A percentile compares a stretch with the other conserved stretches of the same genome.
Evolutionary conservation across 2,329 filamentous ascomycete genomes (phyloP).

Genomic region (Massarina eburnea): DNA sequence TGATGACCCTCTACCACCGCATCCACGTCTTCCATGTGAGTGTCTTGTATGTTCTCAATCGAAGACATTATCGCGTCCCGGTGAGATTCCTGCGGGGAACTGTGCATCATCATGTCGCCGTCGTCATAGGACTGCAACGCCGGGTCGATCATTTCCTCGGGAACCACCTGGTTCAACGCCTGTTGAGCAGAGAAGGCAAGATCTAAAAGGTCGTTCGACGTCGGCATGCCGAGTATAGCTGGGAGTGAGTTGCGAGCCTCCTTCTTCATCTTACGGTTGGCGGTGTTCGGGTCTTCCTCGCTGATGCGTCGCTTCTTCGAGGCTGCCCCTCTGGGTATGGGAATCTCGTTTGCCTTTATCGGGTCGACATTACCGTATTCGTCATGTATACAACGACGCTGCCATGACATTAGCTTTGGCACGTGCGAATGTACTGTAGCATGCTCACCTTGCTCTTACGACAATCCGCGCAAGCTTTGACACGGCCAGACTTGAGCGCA

Average conservation of each 20-base stretch:
- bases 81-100: constrained; percentile 17
- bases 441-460: constrained; percentile 65
- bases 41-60: constrained; percentile 32
- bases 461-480: constrained; percentile 67
- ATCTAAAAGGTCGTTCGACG: constrained; percentile 23
- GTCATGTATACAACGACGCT: constrained; percentile 69
- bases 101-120: constrained; percentile 18
- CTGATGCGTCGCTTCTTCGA: constrained; percentile 56
- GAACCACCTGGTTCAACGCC: constrained; percentile 20
- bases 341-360: constrained; percentile 62
- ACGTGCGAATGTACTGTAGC: not conserved
- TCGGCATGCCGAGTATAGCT: constrained; percentile 20
- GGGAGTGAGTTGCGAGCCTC: constrained; percentile 30
- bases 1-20: constrained; percentile 11
- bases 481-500: constrained; percentile 59
- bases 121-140: constrained; percentile 26
- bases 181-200: constrained; percentile 35
- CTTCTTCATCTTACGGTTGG: constrained; percentile 31
- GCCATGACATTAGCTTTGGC: constrained; percentile 22
- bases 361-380: constrained; percentile 66
- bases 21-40: constrained; percentile 18
- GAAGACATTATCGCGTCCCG: constrained; percentile 36
- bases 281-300: constrained; percentile 26
- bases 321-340: constrained; percentile 60
- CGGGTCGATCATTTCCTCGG: constrained; percentile 34